Percentiles rank a stretch among this genome's conserved stretches.
phyloP scores from a whole-genome alignment of 306 rosid genomes.

The Benincasa hispida region DNA sequence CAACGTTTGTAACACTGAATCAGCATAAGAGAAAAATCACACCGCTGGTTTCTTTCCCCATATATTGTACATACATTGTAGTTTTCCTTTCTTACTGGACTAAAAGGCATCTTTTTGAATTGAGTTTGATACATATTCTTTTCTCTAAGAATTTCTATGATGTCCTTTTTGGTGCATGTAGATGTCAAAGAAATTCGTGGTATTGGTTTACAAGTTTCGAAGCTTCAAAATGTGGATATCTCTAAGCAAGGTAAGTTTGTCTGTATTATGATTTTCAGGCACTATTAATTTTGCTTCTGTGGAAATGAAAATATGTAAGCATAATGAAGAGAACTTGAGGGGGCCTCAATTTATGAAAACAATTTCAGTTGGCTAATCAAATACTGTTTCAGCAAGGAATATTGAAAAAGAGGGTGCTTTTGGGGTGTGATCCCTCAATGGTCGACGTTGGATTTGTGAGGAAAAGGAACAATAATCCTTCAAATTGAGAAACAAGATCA shows the following conservation, averaged over 20 bases:
- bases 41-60: not conserved
- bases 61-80: not conserved
- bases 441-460: not conserved
- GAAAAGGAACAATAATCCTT: not conserved
- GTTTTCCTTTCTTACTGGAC: not conserved
- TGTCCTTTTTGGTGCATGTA: slow-evolving; percentile 18
- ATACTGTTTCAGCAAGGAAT: not conserved
- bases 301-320: not conserved
- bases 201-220: slow-evolving; percentile 86
- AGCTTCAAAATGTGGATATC: slow-evolving; percentile 54
- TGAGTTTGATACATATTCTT: not conserved
- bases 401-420: not conserved
- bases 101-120: not conserved
- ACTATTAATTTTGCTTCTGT: not conserved
- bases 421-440: not conserved
- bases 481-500: not conserved
- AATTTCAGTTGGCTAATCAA: not conserved
- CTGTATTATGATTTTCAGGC: not conserved
- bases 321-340: not conserved
- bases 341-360: not conserved
- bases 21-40: not conserved
- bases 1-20: not conserved
- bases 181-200: slow-evolving; percentile 95
- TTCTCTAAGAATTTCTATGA: slow-evolving; percentile 6
- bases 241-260: slow-evolving; percentile 52